These are phyloP conservation scores for Fusarium protoensiforme DNA, from an alignment of 2,329 filamentous ascomycete species.

Conservation along the genomic window DNA sequence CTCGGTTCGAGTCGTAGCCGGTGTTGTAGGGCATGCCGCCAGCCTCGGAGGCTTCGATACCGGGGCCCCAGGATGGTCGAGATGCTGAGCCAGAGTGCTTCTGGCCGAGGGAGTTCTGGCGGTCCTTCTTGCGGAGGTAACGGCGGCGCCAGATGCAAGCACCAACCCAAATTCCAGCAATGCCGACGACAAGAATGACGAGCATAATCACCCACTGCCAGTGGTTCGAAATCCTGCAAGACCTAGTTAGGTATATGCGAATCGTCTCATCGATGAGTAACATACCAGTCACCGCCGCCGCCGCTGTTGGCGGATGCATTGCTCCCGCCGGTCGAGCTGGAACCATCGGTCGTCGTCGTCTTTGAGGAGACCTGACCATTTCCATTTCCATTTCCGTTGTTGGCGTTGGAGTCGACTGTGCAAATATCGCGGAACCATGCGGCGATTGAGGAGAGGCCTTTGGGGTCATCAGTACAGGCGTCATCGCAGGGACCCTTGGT, in stretches of 20 bases:
- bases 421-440: slow-evolving; percentile 79
- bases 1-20: slow-evolving; percentile 41
- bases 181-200: slow-evolving; percentile 76
- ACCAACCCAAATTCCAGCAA: slow-evolving; percentile 73
- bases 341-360: slow-evolving; percentile 24
- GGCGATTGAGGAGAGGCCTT: slow-evolving; percentile 66
- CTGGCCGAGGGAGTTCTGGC: slow-evolving; percentile 52
- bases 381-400: slow-evolving; percentile 16
- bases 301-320: slow-evolving; percentile 33
- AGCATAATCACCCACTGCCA: slow-evolving; percentile 87
- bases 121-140: slow-evolving; percentile 77
- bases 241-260: slow-evolving; percentile 2
- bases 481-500: slow-evolving; percentile 71
- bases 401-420: slow-evolving; percentile 50
- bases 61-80: slow-evolving; percentile 51
- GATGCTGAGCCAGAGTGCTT: slow-evolving; percentile 53
- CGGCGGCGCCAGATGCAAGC: slow-evolving; percentile 79
- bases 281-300: slow-evolving; percentile 61
- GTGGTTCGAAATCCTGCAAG: slow-evolving; percentile 72
- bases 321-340: slow-evolving; percentile 15
- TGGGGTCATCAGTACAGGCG: slow-evolving; percentile 60
- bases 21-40: slow-evolving; percentile 45
- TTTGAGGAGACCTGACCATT: slow-evolving; percentile 18
- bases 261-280: background rate
- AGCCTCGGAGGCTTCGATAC: slow-evolving; percentile 37